Base-by-base conservation (phyloP, 2,329 filamentous ascomycete species). In the Leptographium galeiforme region DNA sequence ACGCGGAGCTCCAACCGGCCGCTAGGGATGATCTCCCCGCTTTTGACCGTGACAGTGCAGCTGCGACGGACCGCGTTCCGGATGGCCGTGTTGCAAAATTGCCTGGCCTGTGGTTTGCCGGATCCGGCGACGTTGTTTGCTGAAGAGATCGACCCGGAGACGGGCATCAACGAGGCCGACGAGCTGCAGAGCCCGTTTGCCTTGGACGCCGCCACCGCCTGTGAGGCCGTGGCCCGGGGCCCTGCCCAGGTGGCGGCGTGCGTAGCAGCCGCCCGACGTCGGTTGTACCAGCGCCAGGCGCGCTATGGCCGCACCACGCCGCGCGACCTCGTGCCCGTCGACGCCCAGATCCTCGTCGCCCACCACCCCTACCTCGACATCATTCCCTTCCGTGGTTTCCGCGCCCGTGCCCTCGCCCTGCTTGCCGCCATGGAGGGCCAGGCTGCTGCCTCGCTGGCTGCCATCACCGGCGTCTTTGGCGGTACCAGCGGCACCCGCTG, bases 311-410 rank as follows among this genome's bases (percentile, higher is more conserved):
- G 58, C 33, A 40, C 36, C 4, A 49, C 48, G 44, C 57, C 61
- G 18, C 63, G 53, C 44, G 65, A 67, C 53, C 60, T 68, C n/a
- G 61, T 60, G 50, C 66, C 66, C 0, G 56, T 55, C 33, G 64
- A 67, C 18, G 57, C 57, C 11, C 66, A 68, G 53, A 58, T 68
- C 39, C 63, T 63, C 2, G 54, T 67, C 33, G 61, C 60, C 4
- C 66, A 68, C 50, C 66, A 68, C 51, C 65, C 66, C 45, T 68
- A 68, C 49, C 53, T 68, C 4, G 66, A 68, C 49, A 56, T 67
- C n/a, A 60, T 68, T 14, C 66, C 66, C 0, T 68, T 66, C 39
- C 60, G 56, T 14, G 54, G 48, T 1, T 67, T 68, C 55, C 64
- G 66, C 6, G 59, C 64, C 19, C 64, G 62, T 19, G 56, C 63